Evolutionary conservation across 1,139 yeast species (phyloP).

Genomic region (Taphrina betulina): DNA sequence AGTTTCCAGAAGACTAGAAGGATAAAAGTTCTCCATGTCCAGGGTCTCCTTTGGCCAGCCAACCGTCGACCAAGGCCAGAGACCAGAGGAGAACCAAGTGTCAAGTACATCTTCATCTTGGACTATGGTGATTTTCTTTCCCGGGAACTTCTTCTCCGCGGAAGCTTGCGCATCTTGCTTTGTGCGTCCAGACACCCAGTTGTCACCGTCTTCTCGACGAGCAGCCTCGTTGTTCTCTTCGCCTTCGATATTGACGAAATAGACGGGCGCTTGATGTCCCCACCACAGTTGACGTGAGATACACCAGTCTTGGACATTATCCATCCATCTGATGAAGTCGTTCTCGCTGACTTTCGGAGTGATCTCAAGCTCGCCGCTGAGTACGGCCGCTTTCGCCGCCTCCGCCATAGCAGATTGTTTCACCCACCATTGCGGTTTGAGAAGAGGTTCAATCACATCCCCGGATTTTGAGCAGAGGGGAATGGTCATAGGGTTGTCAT

Average conservation of each 20-base stretch:
- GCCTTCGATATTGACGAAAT: conserved; percentile 80
- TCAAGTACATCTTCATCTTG: conserved; percentile 98
- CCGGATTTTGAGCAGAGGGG: conserved; percentile 96
- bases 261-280: conserved; percentile 99
- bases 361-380: conserved; percentile 74
- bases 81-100: conserved; percentile 97
- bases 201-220: conserved; percentile 55
- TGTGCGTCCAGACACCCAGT: conserved; percentile 89
- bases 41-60: conserved; percentile 86
- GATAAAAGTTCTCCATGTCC: conserved; percentile 77
- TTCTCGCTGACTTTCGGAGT: conserved; percentile 86
- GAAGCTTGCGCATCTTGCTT: conserved; percentile 78
- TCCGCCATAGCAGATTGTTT: conserved; percentile 85
- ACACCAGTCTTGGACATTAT: conserved; percentile 98
- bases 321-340: conserved; percentile 95
- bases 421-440: conserved; percentile 99
- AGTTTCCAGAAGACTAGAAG: conserved; percentile 92
- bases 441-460: conserved; percentile 90
- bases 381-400: conserved; percentile 71
- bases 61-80: conserved; percentile 95
- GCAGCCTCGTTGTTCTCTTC: conserved; percentile 35
- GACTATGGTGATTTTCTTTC: conserved; percentile 60
- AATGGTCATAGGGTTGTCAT: conserved; percentile 92
- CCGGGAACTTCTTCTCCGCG: conserved; percentile 73
- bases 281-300: conserved; percentile 99